Conservation (phyloP, 352 stramenopile species). For the Phytophthora syringae region DNA sequence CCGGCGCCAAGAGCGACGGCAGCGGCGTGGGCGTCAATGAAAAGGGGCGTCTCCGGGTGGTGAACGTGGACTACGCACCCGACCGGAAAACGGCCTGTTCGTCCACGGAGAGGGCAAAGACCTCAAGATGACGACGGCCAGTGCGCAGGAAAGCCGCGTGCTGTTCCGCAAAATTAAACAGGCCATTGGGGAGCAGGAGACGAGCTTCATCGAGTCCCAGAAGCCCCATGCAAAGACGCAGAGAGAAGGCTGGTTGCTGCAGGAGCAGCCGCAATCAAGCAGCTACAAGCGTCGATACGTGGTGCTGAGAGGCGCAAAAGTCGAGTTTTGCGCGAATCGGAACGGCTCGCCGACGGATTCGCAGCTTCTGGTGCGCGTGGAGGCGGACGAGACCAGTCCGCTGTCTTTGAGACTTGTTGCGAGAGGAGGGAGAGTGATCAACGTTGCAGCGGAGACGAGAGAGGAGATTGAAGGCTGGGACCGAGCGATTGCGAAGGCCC, state of each 20-base stretch:
- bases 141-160: slow-evolving; percentile 54
- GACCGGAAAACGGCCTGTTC: slow-evolving; percentile 62
- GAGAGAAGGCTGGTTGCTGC: slow-evolving; percentile 59
- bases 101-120: slow-evolving; percentile 60
- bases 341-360: slow-evolving; percentile 33
- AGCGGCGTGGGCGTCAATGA: slow-evolving; percentile 50
- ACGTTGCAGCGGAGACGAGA: slow-evolving; percentile 36
- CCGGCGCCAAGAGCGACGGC: slow-evolving; percentile 39
- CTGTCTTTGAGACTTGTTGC: slow-evolving; percentile 23
- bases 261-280: slow-evolving; percentile 25
- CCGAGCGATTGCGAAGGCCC: slow-evolving; percentile 27
- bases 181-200: slow-evolving; percentile 42
- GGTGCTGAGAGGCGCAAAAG: slow-evolving; percentile 47
- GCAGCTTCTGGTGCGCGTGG: slow-evolving; percentile 34
- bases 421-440: slow-evolving; percentile 12
- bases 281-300: slow-evolving; percentile 71
- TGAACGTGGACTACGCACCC: slow-evolving; percentile 57
- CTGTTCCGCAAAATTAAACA: slow-evolving; percentile 58
- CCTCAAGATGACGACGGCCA: slow-evolving; percentile 72
- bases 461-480: slow-evolving; percentile 42
- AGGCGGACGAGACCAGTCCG: slow-evolving; percentile 30
- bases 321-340: slow-evolving; percentile 60
- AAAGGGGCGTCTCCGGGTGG: slow-evolving; percentile 64
- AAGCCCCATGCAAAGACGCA: slow-evolving; percentile 7
- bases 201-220: slow-evolving; percentile 22